Evolutionary conservation across 768 basidiomycete genomes (phyloP).

Genomic region (Brasilioporus rufonigricans): DNA sequence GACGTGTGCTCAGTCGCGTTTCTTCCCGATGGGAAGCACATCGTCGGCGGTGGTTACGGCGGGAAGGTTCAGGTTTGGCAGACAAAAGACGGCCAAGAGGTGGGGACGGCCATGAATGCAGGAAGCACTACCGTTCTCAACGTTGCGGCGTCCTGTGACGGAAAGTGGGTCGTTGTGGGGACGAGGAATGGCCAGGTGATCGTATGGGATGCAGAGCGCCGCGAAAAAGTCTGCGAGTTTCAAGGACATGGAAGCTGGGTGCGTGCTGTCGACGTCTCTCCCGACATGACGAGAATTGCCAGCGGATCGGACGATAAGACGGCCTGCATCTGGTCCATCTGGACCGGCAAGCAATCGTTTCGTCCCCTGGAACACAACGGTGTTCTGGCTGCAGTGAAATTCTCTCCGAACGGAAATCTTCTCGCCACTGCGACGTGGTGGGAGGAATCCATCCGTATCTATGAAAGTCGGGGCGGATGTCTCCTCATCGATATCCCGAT

Average conservation of each 20-base stretch:
- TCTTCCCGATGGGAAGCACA: conserved; percentile 1
- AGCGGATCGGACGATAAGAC: conserved; percentile 13
- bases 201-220: conserved; percentile 10
- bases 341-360: conserved; percentile 5
- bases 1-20: conserved; percentile 11
- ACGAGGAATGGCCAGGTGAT: conserved; percentile 1
- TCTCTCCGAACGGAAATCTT: conserved; percentile 9
- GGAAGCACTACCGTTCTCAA: conserved; percentile 3
- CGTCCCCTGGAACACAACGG: conserved; percentile 8
- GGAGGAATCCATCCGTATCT: conserved; percentile 11
- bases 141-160: conserved; percentile 5
- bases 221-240: conserved; percentile 5
- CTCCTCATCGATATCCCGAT: conserved; percentile 8
- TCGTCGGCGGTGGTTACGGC: conserved; percentile 10
- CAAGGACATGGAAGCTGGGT: conserved; percentile 8
- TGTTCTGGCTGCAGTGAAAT: conserved; percentile 7
- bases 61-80: conserved; percentile 7
- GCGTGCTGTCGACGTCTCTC: conserved; percentile 19
- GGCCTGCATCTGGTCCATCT: conserved; percentile 11
- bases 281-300: conserved; percentile 5
- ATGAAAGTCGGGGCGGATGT: conserved; percentile 3
- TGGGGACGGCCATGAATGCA: conserved; percentile 5
- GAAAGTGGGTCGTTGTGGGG: conserved; percentile 9
- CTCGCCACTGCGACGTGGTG: conserved; percentile 16
- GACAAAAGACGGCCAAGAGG: background rate